Conservation (phyloP, 306 rosid species). For the Sicyos edulis region DNA sequence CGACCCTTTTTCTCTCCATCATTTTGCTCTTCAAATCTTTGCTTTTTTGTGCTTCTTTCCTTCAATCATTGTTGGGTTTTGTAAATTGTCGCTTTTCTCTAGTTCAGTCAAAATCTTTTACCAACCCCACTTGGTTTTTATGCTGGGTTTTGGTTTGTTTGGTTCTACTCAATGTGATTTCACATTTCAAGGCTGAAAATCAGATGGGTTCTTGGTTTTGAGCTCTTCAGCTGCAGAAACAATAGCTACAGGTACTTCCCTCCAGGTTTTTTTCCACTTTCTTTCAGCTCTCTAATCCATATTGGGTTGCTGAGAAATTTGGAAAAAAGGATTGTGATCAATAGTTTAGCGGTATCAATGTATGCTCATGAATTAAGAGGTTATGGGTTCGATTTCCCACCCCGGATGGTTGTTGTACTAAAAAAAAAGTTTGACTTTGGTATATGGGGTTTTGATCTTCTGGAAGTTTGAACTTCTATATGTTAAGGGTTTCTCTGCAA, state of each 20-base stretch:
- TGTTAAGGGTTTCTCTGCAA: neutral
- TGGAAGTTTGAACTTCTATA: too few relatives aligned
- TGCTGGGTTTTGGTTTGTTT: conserved; percentile 28
- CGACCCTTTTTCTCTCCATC: too few relatives aligned
- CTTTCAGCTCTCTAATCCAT: neutral
- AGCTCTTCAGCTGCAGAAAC: conserved; percentile 20
- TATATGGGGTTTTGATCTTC: conserved; percentile 11
- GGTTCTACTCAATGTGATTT: too few relatives aligned
- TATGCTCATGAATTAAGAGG: too few relatives aligned
- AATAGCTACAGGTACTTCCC: conserved; percentile 24
- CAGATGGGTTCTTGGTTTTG: conserved; percentile 23
- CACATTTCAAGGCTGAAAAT: conserved; percentile 25
- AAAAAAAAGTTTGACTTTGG: neutral
- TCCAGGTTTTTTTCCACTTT: neutral
- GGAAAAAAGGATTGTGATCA: too few relatives aligned
- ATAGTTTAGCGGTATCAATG: too few relatives aligned
- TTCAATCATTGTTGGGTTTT: conserved; percentile 20
- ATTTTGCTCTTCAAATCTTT: neutral
- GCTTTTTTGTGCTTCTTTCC: neutral
- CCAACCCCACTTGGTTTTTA: conserved; percentile 42
- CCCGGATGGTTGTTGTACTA: too few relatives aligned
- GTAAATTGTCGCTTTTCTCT: conserved; percentile 38
- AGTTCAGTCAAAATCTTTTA: conserved; percentile 42
- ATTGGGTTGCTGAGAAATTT: too few relatives aligned
- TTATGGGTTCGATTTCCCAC: too few relatives aligned